phyloP scores from a whole-genome alignment of 345 rosid genomes.

The Hypericum perforatum region DNA sequence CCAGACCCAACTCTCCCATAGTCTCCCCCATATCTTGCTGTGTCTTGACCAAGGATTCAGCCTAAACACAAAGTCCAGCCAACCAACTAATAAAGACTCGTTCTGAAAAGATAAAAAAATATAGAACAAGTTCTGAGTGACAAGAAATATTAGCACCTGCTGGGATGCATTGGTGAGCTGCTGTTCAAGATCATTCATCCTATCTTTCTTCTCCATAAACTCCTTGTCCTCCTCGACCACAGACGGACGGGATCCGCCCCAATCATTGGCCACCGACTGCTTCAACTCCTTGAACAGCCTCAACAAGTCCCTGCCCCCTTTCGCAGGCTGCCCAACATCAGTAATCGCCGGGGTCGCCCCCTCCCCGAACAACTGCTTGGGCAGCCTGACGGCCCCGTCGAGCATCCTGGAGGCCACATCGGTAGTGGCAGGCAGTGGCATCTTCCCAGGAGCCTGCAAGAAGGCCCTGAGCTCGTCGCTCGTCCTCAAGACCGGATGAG shows the following conservation, averaged over 20 bases:
- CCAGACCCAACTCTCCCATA: conserved; percentile 80
- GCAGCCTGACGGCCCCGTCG: conserved; percentile 80
- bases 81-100: conserved; percentile 8
- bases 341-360: conserved; percentile 44
- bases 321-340: conserved; percentile 84
- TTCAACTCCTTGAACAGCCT: conserved; percentile 85
- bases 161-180: conserved; percentile 88
- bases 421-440: conserved; percentile 50
- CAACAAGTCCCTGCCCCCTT: conserved; percentile 80
- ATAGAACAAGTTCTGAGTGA: neutral
- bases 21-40: conserved; percentile 99
- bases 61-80: conserved; percentile 32
- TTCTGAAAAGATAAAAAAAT: neutral
- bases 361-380: conserved; percentile 80
- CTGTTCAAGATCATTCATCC: conserved; percentile 74
- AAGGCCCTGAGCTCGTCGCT: conserved; percentile 83
- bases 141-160: conserved; percentile 38
- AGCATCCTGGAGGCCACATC: conserved; percentile 93
- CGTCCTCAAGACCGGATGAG: conserved; percentile 62
- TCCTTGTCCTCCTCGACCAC: conserved; percentile 91
- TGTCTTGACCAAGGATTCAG: conserved; percentile 82
- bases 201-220: conserved; percentile 71
- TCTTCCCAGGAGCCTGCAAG: conserved; percentile 70
- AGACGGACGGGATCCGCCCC: conserved; percentile 75
- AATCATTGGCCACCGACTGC: conserved; percentile 77